Conservation (phyloP, 441 rosid genomes). For the Pelargonium cotyledonis region DNA sequence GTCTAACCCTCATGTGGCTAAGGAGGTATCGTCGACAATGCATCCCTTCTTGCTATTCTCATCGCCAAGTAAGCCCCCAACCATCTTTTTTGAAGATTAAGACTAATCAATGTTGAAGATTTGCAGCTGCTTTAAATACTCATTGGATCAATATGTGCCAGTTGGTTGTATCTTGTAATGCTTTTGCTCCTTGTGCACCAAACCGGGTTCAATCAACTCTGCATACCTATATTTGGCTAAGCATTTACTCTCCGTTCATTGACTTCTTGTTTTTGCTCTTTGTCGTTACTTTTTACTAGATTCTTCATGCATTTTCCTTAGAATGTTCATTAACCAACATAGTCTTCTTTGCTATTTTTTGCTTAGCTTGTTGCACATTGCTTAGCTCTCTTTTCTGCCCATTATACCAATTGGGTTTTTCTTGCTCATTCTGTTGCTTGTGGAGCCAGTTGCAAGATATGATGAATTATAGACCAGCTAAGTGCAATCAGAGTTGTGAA, state of each 20-base stretch:
- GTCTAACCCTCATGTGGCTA: constrained; percentile 43
- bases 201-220: too few species aligned
- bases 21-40: constrained; percentile 40
- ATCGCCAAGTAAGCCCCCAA: constrained; percentile 35
- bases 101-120: too few species aligned
- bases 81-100: neutral
- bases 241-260: too few species aligned
- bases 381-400: constrained; percentile 3
- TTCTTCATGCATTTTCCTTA: neutral
- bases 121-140: too few species aligned
- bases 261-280: constrained; percentile 3
- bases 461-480: neutral
- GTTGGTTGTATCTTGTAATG: too few species aligned
- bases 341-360: neutral
- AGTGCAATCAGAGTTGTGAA: neutral
- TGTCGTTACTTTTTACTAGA: too few species aligned
- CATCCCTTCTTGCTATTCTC: constrained; percentile 57
- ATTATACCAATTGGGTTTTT: neutral
- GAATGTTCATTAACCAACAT: neutral
- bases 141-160: too few species aligned
- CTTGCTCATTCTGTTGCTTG: neutral
- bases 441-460: neutral
- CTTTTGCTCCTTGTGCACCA: too few species aligned
- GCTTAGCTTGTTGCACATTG: neutral
- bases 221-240: too few species aligned